These are phyloP conservation scores for Colletotrichum acutatum DNA, from an alignment of 2,329 filamentous ascomycete genomes.

Conservation along the genomic window DNA sequence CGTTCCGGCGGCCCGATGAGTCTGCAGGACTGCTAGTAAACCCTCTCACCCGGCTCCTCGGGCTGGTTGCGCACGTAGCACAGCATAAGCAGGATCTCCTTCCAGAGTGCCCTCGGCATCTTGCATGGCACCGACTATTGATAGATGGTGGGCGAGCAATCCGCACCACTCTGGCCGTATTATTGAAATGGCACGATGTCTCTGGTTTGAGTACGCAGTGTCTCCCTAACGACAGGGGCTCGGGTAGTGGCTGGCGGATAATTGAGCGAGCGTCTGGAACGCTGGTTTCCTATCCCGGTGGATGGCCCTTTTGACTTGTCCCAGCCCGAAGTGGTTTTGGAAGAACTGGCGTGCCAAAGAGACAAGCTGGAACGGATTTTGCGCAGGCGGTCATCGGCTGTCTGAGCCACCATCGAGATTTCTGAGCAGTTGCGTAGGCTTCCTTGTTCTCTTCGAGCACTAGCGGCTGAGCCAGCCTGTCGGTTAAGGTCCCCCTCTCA, in stretches of 20 bases:
- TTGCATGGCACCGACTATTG: neutral
- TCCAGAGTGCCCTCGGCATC: neutral
- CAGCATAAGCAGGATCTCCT: neutral
- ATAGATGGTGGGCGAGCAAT: neutral
- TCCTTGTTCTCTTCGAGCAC: neutral
- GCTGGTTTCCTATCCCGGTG: neutral
- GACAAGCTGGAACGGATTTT: neutral
- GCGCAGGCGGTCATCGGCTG: conserved; percentile 12
- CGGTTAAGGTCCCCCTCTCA: conserved; percentile 14
- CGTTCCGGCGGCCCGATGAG: neutral
- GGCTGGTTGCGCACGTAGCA: neutral
- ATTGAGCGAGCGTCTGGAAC: neutral
- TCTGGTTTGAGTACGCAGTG: neutral
- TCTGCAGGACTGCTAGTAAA: neutral
- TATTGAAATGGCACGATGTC: neutral
- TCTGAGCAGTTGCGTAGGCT: neutral
- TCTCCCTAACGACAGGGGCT: neutral
- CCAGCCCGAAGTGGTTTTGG: neutral
- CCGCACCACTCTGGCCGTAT: neutral
- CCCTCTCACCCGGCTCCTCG: neutral
- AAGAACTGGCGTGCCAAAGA: neutral
- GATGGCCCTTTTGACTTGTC: neutral
- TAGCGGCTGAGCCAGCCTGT: conserved; percentile 19
- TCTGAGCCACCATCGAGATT: conserved; percentile 22
- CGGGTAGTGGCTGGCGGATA: neutral